A percentile compares a stretch with the other conserved stretches of the same genome.
Conservation (phyloP, 345 rosid species). For the Eucalyptus virginea region DNA sequence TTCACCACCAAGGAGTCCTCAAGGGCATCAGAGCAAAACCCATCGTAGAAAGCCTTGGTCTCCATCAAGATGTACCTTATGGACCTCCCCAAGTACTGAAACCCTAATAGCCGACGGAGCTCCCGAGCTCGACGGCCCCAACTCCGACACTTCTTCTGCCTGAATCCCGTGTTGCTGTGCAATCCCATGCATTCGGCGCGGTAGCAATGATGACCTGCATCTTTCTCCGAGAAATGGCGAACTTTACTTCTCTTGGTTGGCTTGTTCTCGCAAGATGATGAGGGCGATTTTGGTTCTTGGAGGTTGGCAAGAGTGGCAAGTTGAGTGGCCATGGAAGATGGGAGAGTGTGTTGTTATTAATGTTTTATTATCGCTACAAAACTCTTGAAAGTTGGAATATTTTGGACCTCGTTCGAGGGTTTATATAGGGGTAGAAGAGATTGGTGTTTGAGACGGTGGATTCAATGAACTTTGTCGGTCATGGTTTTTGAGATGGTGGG, state of each 20-base stretch:
- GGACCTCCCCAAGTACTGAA: constrained; percentile 17
- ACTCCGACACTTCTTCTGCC: not conserved
- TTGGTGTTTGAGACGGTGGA: not conserved
- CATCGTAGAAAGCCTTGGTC: constrained; percentile 35
- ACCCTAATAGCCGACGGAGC: not conserved
- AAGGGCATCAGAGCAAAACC: constrained; percentile 14
- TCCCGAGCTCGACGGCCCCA: not conserved
- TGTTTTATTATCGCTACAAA: not conserved
- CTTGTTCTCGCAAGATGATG: not conserved
- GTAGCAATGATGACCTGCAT: not conserved
- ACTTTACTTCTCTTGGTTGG: not conserved
- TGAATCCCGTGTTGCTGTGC: not conserved
- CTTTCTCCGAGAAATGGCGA: not conserved
- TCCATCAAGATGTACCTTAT: constrained; percentile 21
- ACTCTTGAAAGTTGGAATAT: not conserved
- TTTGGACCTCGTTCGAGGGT: not conserved
- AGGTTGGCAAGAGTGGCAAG: not conserved
- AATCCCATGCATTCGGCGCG: not conserved
- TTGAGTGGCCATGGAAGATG: not conserved
- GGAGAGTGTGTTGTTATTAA: not conserved
- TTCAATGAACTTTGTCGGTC: not conserved
- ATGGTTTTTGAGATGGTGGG: not conserved
- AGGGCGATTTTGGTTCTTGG: not conserved
- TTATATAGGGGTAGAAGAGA: not conserved
- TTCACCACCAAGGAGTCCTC: not conserved